These are phyloP conservation scores for Beauveria brongniartii DNA, from an alignment of 2,329 filamentous ascomycete genomes.

Conservation along the genomic window DNA sequence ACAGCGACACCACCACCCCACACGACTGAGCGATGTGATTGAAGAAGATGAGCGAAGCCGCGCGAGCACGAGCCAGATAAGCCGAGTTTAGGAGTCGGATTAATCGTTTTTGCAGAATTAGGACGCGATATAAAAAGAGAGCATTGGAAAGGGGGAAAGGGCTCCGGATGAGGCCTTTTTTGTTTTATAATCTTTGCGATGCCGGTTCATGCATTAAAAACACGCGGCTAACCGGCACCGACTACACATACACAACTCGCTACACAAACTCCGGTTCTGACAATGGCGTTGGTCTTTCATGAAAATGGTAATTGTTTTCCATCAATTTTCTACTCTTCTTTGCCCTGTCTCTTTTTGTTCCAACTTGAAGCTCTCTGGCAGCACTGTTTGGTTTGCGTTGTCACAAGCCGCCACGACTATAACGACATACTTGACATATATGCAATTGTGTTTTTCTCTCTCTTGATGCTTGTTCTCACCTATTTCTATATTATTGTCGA, in stretches of 20 bases:
- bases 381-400: not conserved
- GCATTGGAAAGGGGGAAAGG: not conserved
- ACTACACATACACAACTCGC: not conserved
- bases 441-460: not conserved
- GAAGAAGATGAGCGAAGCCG: slow-evolving; percentile 76
- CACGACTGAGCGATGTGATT: slow-evolving; percentile 78
- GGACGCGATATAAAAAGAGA: not conserved
- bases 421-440: slow-evolving; percentile 7
- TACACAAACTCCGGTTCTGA: not conserved
- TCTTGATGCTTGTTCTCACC: not conserved
- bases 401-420: not conserved
- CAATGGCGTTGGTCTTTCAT: slow-evolving; percentile 5
- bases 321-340: not conserved
- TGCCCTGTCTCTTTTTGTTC: not conserved
- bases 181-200: not conserved
- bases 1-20: slow-evolving; percentile 78
- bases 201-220: not conserved
- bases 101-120: not conserved
- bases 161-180: not conserved
- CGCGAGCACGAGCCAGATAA: slow-evolving; percentile 60
- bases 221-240: not conserved
- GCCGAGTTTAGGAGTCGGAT: slow-evolving; percentile 27
- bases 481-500: not conserved
- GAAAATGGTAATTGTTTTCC: not conserved
- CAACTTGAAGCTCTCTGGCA: not conserved